A percentile compares a stretch with the other conserved stretches of the same genome.
These are phyloP conservation scores for Aspergillus phoenicis DNA, from an alignment of 2,329 filamentous ascomycete genomes.

Conservation along the genomic window DNA sequence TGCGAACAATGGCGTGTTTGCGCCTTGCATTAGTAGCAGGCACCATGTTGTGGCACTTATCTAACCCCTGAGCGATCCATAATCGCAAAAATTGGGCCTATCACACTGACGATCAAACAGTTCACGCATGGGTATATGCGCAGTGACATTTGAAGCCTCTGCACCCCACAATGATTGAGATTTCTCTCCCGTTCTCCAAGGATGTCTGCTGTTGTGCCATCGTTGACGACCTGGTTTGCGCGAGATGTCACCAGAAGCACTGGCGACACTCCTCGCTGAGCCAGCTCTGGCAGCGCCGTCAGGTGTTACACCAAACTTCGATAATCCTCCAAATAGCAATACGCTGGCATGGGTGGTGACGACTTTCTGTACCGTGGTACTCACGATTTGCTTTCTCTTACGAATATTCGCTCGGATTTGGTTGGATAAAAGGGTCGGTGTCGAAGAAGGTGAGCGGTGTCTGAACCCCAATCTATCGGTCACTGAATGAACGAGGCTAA, in stretches of 20 bases:
- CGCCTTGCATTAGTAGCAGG: too few relatives aligned
- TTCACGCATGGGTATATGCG: not conserved
- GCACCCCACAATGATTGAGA: not conserved
- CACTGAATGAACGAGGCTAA: not conserved
- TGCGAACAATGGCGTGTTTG: too few relatives aligned
- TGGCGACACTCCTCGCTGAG: conserved; percentile 6
- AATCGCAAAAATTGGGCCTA: not conserved
- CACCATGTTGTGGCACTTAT: too few relatives aligned
- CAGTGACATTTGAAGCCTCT: not conserved
- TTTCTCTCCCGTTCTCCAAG: not conserved
- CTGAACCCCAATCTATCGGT: too few relatives aligned
- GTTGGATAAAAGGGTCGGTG: conserved; percentile 21
- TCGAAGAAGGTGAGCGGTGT: conserved; percentile 23
- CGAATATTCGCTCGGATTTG: conserved; percentile 21
- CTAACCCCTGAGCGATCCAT: not conserved
- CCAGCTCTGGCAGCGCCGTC: conserved; percentile 23
- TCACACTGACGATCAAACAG: not conserved
- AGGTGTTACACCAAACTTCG: conserved; percentile 25
- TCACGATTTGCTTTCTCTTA: conserved; percentile 21
- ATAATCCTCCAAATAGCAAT: conserved; percentile 27
- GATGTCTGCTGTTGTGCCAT: not conserved
- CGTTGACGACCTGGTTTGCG: not conserved
- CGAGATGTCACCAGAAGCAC: conserved; percentile 8
- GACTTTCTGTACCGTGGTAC: conserved; percentile 22
- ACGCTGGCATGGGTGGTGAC: conserved; percentile 23